Evolutionary conservation across 768 basidiomycete species (phyloP).

Genomic region (Sarcodon sp.): DNA sequence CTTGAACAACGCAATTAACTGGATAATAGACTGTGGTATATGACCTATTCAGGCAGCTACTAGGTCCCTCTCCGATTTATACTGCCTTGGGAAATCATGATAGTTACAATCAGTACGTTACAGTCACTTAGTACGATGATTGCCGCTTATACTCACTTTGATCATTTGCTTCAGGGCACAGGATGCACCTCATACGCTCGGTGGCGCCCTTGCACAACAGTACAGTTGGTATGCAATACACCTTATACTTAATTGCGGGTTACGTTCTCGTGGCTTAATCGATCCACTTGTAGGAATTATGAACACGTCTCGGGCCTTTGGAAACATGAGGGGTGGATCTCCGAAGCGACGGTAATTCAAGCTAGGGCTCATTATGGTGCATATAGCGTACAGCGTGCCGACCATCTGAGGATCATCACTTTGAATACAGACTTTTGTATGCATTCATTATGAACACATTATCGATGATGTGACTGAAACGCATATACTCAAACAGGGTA

Average conservation of each 20-base stretch:
- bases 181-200: slow-evolving; percentile 48
- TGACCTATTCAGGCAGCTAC: slow-evolving; percentile 47
- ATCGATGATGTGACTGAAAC: neutral
- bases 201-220: slow-evolving; percentile 39
- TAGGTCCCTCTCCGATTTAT: slow-evolving; percentile 63
- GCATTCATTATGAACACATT: slow-evolving; percentile 12
- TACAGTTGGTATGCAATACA: slow-evolving; percentile 44
- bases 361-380: slow-evolving; percentile 62
- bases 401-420: slow-evolving; percentile 61
- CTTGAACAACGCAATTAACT: neutral
- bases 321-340: slow-evolving; percentile 61
- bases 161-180: slow-evolving; percentile 27
- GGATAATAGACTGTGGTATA: slow-evolving; percentile 41
- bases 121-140: neutral
- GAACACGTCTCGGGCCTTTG: slow-evolving; percentile 62
- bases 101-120: slow-evolving; percentile 46
- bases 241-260: neutral
- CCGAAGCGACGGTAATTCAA: slow-evolving; percentile 35
- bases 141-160: neutral
- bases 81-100: slow-evolving; percentile 72
- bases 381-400: slow-evolving; percentile 53
- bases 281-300: slow-evolving; percentile 43
- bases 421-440: slow-evolving; percentile 68
- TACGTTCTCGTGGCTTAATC: neutral
- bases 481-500: slow-evolving; percentile 15